Base-by-base conservation (phyloP, 352 stramenopile species). In the Globisporangium acanthophoron region DNA sequence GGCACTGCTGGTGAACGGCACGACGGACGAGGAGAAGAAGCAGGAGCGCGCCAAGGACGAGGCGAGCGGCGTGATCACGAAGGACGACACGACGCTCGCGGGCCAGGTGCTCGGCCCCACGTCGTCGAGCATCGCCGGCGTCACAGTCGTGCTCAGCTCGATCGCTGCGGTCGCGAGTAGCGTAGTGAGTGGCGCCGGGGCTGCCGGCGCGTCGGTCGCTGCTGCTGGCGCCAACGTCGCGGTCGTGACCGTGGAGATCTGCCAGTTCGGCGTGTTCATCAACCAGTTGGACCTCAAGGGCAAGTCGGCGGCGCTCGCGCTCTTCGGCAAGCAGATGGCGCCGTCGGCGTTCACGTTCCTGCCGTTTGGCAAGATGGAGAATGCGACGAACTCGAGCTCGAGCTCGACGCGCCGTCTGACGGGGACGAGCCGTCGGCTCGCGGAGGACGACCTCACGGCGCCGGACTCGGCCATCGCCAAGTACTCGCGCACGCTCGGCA, bases 281-380 rank as follows among this genome's bases (percentile, higher is more conserved):
- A 90, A 89, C 58, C 76, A 89, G 60, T 62, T 93, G 24, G 71
- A 91, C 46, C 74, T 93, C 29, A 57, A 78, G 8, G 80, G 84
- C 52, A 88, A 88, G 51, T 93, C 84, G 13, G 77, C 80, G 5
- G 79, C 80, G 39, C 59, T 93, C 53, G 55, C 76, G 15, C 62
- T 87, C 35, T 87, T 90, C 40, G 81, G 80, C 13, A 88, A 90
- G 62, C 66, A 86, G 29, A 88, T 93, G 79, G 76, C 79, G 13
- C 80, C 82, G 15, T 68, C 78, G 12, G 74, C 78, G 16, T 93
- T 93, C 62, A 90, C 71, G 54, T 92, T 90, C 62, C 61, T 92
- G 27, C 79, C 77, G 12, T 92, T 91, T 47, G 81, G 81, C 11
- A 87, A 88, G 51, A 59, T 87, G 2, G 55, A 70, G 11, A 60